Percentiles rank a stretch among this genome's conserved stretches.
Evolutionary conservation across 768 basidiomycete species (phyloP).

Genomic region (Russula brevipes): DNA sequence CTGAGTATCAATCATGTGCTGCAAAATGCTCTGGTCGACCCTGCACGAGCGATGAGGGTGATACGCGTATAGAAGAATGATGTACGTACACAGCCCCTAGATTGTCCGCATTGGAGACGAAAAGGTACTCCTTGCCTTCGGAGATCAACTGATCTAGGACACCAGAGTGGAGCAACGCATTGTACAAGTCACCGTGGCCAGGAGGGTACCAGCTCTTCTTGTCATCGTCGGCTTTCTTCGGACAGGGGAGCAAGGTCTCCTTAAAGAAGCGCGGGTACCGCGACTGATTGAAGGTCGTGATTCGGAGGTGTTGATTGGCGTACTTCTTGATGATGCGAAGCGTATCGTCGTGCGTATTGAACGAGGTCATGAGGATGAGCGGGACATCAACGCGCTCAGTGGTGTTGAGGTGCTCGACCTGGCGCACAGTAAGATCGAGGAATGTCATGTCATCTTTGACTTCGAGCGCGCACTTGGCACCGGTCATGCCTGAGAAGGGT

Average conservation of each 20-base stretch:
- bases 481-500: constrained; percentile 42
- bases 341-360: constrained; percentile 77
- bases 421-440: constrained; percentile 58
- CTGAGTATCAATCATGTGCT: constrained; percentile 59
- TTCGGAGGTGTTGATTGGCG: constrained; percentile 71
- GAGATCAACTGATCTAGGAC: constrained; percentile 66
- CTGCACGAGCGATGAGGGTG: constrained; percentile 30
- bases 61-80: neutral
- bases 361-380: constrained; percentile 77
- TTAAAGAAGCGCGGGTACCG: constrained; percentile 70
- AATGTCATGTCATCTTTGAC: constrained; percentile 70
- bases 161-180: constrained; percentile 64
- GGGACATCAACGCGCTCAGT: constrained; percentile 61
- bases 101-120: constrained; percentile 76
- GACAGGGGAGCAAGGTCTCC: constrained; percentile 61
- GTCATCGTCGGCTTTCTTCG: constrained; percentile 51
- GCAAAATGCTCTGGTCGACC: constrained; percentile 62
- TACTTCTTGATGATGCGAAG: constrained; percentile 77
- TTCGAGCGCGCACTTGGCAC: constrained; percentile 68
- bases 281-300: constrained; percentile 67
- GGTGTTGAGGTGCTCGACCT: constrained; percentile 67
- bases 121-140: constrained; percentile 72
- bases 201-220: constrained; percentile 75
- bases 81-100: constrained; percentile 54
- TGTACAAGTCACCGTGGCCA: constrained; percentile 72